phyloP scores from a whole-genome alignment of 345 rosid species.

The Melaleuca alternifolia region DNA sequence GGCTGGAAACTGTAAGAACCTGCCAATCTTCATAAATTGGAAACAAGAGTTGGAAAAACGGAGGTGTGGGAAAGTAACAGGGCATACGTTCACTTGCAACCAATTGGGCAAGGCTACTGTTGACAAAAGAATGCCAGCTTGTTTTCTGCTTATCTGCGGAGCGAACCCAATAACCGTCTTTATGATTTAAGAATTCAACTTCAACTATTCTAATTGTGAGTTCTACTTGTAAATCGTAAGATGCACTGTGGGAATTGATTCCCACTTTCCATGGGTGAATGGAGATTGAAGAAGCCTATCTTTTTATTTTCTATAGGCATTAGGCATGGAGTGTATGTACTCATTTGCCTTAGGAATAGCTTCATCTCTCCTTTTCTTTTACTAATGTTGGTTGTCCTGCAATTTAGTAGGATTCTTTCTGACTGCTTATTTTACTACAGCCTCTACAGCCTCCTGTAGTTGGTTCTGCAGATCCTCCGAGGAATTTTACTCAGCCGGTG shows the following conservation, averaged over 20 bases:
- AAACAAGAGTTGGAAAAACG: not conserved
- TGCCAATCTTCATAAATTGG: not conserved
- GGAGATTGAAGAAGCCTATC: not conserved
- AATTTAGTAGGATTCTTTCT: not conserved
- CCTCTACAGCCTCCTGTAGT: conserved; percentile 50
- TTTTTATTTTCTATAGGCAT: not conserved
- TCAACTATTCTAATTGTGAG: not conserved
- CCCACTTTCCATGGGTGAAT: not conserved
- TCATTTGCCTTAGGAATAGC: not conserved
- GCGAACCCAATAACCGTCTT: not conserved
- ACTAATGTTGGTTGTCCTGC: not conserved
- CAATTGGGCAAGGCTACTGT: not conserved
- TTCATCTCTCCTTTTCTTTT: not conserved
- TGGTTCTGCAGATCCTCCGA: conserved; percentile 52
- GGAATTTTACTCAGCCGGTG: conserved; percentile 54
- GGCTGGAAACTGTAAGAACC: not conserved
- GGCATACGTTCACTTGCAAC: not conserved
- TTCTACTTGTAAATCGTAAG: not conserved
- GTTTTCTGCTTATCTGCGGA: not conserved
- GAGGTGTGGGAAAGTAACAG: not conserved
- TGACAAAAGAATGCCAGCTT: not conserved
- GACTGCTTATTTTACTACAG: conserved; percentile 13
- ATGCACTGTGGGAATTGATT: not conserved
- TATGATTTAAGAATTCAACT: not conserved
- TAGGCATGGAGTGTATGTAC: not conserved